Evolutionary conservation across 2,329 filamentous ascomycete genomes (phyloP), one percentile per base, ranked within the genome.

Genomic region (Aaosphaeria pasadenensis): DNA sequence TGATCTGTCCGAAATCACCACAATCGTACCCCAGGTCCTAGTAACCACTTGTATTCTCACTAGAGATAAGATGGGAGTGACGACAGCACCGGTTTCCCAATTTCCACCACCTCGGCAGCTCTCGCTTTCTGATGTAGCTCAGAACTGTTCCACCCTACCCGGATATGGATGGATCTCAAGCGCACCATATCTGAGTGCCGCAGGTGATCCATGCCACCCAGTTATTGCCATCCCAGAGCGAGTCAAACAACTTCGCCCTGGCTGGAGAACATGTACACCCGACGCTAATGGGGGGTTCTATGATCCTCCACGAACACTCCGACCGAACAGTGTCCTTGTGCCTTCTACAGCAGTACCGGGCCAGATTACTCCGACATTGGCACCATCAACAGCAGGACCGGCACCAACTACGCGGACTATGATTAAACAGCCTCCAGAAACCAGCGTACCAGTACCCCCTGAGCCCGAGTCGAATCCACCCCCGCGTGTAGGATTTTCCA

Each of bases 141-240:
- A 36, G 33, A 4, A 36, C 33, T 36, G 33, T n/a, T 36, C 33
- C 33, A 36, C 33, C 7, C n/a, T 36, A 36, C n/a, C n/a, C n/a
- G 33, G 33, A 9, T 36, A 36, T 36, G 2, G 2, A 2, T 36
- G 7, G 7, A 3, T 3, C 9, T 36, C 33, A n/a, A n/a, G n/a
- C 33, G n/a, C n/a, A n/a, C 33, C 33, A n/a, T 36, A 36, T 43
- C 29, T 33, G 32, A 17, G 41, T 24, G 30, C 39, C 38, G 11
- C 5, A 39, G 33, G 40, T 43, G 52, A 54, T 40, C 52, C 52
- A 9, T 54, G 52, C 32, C 49, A 54, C 39, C 50, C 52, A 6
- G 39, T 54, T 9, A 46, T 54, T 31, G 49, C 49, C 4, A 43
- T 54, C 11, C 52, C 52, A n/a, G 43, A 42, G 1, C 44, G 45